Percentiles rank a stretch among this genome's conserved stretches.
Evolutionary conservation across 2,329 filamentous ascomycete genomes (phyloP).

Genomic region (Elsinoe perseae): DNA sequence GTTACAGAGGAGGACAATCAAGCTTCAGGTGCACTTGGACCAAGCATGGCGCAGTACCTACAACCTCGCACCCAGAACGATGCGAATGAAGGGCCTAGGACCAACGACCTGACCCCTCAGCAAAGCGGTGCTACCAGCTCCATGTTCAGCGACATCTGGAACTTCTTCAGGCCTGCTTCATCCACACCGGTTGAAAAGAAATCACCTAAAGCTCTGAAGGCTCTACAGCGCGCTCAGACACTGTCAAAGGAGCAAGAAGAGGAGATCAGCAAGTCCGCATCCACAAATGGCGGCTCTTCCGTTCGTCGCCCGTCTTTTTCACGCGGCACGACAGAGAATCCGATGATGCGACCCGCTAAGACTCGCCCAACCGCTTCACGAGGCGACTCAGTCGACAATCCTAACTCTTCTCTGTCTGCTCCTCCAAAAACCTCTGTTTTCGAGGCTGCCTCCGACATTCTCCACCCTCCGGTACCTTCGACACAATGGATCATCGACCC

Average conservation of each 20-base stretch:
- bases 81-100: constrained; percentile 24
- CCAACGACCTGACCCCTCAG: neutral
- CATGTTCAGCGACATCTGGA: constrained; percentile 53
- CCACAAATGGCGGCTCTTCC: neutral
- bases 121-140: constrained; percentile 11
- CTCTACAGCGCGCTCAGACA: constrained; percentile 60
- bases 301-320: constrained; percentile 9
- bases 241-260: constrained; percentile 36
- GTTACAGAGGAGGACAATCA: constrained; percentile 56
- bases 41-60: neutral
- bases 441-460: constrained; percentile 84
- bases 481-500: constrained; percentile 79
- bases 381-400: constrained; percentile 45
- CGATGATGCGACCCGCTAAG: constrained; percentile 28
- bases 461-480: constrained; percentile 81
- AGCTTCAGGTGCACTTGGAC: constrained; percentile 22
- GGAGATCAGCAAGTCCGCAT: neutral
- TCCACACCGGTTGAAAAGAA: constrained; percentile 62
- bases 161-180: constrained; percentile 60
- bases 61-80: constrained; percentile 33
- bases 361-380: constrained; percentile 38
- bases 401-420: constrained; percentile 46
- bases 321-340: constrained; percentile 18
- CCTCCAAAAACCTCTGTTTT: constrained; percentile 91
- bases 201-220: constrained; percentile 27